Evolutionary conservation across 108 stramenopile genomes (phyloP), one percentile per base, ranked within the genome.

Genomic region (Bacterosira constricta): DNA sequence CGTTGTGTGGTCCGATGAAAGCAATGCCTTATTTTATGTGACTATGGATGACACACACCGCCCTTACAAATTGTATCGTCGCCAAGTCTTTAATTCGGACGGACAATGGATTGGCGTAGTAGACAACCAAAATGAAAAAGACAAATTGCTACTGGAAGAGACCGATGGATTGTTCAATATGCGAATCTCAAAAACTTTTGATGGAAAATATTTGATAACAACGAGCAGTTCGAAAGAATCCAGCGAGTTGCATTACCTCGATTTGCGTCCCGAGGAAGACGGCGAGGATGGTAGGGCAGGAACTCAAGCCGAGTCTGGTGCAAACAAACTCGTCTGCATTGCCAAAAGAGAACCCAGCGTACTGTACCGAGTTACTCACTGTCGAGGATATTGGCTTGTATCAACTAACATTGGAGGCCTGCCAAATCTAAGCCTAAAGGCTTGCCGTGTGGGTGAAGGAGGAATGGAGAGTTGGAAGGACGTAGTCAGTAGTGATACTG

Each of bases 81-180:
- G 90, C 10, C 57, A 68, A 17, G 4, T 77, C 31, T 71, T 78
- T 36, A 38, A 65, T 31, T 30, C 39, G 1, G 63, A 71, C 23
- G 66, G 73, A 13, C 52, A 57, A 13, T 75, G 46, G 44, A 62
- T 78, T 39, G 42, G 61, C 2, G 25, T 45, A 25, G 17, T 56
- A 10, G 46, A 51, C 0, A 21, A 34, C 21, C 61, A 36, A 29
- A 18, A 36, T 0, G 45, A 80, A 1, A 65, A 60, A 32, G 97
- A 97, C 63, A 77, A 77, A 23, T 65, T 97, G 21, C 50, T 98
- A n/a, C 88, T 83, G 55, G 83, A 92, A 58, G 97, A 99, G 66
- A 41, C 54, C 3, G 96, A 91, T 46, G 85, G 77, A 52, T 39
- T 80, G 58, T 91, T 75, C 68, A 89, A 85, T 77, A 34, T 81